phyloP scores from a whole-genome alignment of 2,329 filamentous ascomycete genomes.

The Fusarium nurragi region DNA sequence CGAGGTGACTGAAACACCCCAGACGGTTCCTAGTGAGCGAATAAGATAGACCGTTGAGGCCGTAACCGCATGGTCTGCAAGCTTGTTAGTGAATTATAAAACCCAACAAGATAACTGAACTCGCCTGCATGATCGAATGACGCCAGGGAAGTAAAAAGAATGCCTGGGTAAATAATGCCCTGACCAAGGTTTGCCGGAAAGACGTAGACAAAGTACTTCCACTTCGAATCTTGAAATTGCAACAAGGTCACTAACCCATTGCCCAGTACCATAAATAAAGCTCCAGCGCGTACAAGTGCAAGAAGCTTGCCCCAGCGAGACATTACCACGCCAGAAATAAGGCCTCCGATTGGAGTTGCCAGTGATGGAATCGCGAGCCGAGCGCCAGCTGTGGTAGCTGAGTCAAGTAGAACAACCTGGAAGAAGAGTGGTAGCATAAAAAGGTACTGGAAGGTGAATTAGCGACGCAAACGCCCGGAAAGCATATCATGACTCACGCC shows the following conservation, averaged over 20 bases:
- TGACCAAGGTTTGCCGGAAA: conserved; percentile 68
- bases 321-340: conserved; percentile 67
- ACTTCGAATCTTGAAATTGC: conserved; percentile 58
- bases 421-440: conserved; percentile 78
- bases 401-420: conserved; percentile 71
- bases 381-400: conserved; percentile 70
- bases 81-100: not conserved
- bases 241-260: conserved; percentile 62
- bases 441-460: conserved; percentile 58
- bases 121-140: conserved; percentile 69
- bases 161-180: conserved; percentile 66
- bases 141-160: conserved; percentile 70
- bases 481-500: conserved; percentile 57
- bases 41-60: conserved; percentile 72
- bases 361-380: conserved; percentile 71
- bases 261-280: conserved; percentile 62
- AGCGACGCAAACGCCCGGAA: conserved; percentile 4
- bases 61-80: conserved; percentile 68
- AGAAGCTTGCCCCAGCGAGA: conserved; percentile 64
- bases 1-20: conserved; percentile 70
- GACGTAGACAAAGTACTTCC: conserved; percentile 66
- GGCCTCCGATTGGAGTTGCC: conserved; percentile 65
- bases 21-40: conserved; percentile 70
- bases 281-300: conserved; percentile 61
- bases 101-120: not conserved